These are phyloP conservation scores for Ceriops decandra DNA, from an alignment of 345 rosid genomes.

Conservation along the genomic window DNA sequence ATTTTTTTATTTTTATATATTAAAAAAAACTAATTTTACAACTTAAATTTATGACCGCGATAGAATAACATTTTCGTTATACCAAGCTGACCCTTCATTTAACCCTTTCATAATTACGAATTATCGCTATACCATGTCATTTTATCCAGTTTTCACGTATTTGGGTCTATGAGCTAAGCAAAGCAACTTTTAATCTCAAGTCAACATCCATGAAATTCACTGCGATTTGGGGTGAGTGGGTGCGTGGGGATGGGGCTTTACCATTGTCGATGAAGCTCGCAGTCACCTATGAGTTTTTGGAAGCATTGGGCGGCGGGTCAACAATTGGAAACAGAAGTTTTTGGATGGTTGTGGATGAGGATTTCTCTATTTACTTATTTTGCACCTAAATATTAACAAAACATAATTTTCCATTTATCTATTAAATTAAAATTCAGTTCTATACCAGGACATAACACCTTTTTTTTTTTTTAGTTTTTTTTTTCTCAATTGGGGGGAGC, in stretches of 20 bases:
- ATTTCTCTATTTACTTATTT: not conserved
- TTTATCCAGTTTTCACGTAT: not conserved
- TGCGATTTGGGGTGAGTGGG: constrained; percentile 1
- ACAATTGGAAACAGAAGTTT: constrained; percentile 14
- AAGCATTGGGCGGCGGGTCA: constrained; percentile 24
- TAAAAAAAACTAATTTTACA: no score
- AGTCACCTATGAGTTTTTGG: constrained; percentile 20
- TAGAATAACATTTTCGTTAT: no score
- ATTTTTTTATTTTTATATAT: no score
- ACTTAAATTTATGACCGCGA: no score
- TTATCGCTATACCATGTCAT: no score
- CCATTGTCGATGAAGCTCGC: constrained; percentile 10
- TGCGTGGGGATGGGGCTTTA: constrained; percentile 2
- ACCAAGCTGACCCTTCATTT: not conserved
- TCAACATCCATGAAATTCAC: constrained; percentile 30
- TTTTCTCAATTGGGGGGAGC: no score
- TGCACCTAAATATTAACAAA: no score
- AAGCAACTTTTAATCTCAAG: not conserved
- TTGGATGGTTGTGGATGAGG: constrained; percentile 13
- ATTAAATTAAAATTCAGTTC: no score
- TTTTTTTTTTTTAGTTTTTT: no score
- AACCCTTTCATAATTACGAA: not conserved
- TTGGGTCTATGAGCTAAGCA: not conserved
- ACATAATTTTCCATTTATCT: no score
- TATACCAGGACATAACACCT: no score